A percentile compares a stretch with the other conserved stretches of the same genome.
phyloP scores from a whole-genome alignment of 1,284 basidiomycete genomes.

The Puccinia hordei region DNA sequence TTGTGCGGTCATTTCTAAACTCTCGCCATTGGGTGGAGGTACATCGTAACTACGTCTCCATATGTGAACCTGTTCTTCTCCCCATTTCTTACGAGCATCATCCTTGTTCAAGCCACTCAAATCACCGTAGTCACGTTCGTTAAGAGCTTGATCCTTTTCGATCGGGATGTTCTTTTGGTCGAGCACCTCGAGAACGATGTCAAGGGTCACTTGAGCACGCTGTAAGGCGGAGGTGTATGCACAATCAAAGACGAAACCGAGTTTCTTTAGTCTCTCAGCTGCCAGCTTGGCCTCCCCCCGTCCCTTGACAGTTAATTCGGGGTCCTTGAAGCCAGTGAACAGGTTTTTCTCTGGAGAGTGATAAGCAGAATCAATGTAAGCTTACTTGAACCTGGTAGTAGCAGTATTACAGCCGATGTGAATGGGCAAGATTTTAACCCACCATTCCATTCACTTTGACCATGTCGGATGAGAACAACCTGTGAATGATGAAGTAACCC shows the following conservation, averaged over 20 bases:
- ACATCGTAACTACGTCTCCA: constrained; percentile 60
- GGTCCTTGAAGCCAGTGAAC: constrained; percentile 53
- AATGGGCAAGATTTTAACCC: not conserved
- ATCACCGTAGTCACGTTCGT: constrained; percentile 61
- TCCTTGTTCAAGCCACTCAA: constrained; percentile 52
- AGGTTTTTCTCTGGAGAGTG: constrained; percentile 48
- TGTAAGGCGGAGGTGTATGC: constrained; percentile 62
- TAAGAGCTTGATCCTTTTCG: constrained; percentile 61
- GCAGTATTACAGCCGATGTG: not conserved
- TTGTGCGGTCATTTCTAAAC: constrained; percentile 61
- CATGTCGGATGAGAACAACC: constrained; percentile 53
- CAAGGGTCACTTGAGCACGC: constrained; percentile 61
- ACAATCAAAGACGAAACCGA: constrained; percentile 56
- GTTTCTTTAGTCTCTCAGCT: constrained; percentile 56
- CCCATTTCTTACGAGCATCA: constrained; percentile 61
- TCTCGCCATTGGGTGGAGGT: constrained; percentile 61
- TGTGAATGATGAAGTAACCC: not conserved
- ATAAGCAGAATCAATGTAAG: not conserved
- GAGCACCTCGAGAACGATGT: constrained; percentile 61
- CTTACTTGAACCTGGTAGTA: not conserved
- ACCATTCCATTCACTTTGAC: constrained; percentile 53
- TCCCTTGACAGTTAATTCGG: constrained; percentile 53
- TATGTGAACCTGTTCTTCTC: constrained; percentile 62
- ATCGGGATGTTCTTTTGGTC: constrained; percentile 59
- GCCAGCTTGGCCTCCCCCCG: constrained; percentile 55